Evolutionary conservation across 2,329 filamentous ascomycete genomes (phyloP), one percentile per base, ranked within the genome.

Genomic region (Grosmannia clavigera): DNA sequence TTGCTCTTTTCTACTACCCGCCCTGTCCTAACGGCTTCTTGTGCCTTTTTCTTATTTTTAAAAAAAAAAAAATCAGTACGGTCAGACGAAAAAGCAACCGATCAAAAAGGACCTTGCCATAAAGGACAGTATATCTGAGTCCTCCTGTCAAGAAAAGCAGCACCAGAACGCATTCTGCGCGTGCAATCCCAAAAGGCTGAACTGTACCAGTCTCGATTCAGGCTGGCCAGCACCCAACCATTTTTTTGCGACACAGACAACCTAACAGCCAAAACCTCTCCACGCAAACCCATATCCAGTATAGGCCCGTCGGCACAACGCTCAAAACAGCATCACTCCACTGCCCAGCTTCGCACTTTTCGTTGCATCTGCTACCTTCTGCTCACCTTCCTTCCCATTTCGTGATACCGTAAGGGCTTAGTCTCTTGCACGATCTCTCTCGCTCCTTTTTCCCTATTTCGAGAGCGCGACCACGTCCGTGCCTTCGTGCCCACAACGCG

Each of bases 321-420:
- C 80, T 81, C 80, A 81, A 83, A 82, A 74, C 75, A 83, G 80
- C 74, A 81, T 81, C 79, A 81, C 79, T 82, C 79, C 80, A 81
- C 80, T 75, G 43, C 29, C 31, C 16, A 75, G 72, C 74, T 75
- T 81, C 75, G 70, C 74, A 75, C 74, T 78, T 81, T 75, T 71
- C 65, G 70, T 64, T 46, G 29, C 52, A 50, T 60, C 35, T 25
- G 43, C 35, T 57, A 60, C 55, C 31, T 51, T 50, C 58, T 46
- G n/a, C 33, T 50, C 58, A 40, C 38, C 38, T 58, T 60, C 31
- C 35, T 64, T 56, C 52, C 58, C 56, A 66, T 78, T 78, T 77
- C 73, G 74, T 76, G 72, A 77, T 79, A 76, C 73, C 70, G 67
- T 54, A 38, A 35, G 43, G 19, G 43, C 50, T 27, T 29, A 52